Percentiles rank a stretch among this genome's conserved stretches.
phyloP scores from a whole-genome alignment of 2,329 filamentous ascomycete species.

The Aureobasidium sp. region DNA sequence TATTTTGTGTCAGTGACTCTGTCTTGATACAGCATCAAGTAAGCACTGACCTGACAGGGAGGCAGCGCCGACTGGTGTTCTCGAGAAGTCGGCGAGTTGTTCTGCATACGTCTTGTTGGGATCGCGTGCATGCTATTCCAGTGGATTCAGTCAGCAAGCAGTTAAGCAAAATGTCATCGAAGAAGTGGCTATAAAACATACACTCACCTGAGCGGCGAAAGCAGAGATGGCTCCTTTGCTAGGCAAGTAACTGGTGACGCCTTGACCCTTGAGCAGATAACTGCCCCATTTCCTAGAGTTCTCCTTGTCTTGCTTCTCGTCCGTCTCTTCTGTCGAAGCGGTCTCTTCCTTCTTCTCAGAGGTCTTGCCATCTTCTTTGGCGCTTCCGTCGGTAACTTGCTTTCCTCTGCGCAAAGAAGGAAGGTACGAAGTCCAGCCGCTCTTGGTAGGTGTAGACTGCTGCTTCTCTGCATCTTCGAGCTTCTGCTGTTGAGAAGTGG shows the following conservation, averaged over 20 bases:
- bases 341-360: slow-evolving; percentile 11
- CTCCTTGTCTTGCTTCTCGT: slow-evolving; percentile 23
- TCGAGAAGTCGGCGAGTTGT: slow-evolving; percentile 41
- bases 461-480: background rate
- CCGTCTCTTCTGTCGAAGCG: slow-evolving; percentile 17
- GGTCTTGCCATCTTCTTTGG: background rate
- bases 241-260: slow-evolving; percentile 33
- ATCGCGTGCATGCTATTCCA: slow-evolving; percentile 33
- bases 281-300: slow-evolving; percentile 32
- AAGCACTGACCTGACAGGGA: slow-evolving; percentile 29
- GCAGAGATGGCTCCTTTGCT: slow-evolving; percentile 33
- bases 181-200: background rate
- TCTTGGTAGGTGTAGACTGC: slow-evolving; percentile 7
- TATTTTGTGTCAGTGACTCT: slow-evolving; percentile 14
- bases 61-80: slow-evolving; percentile 42
- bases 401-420: slow-evolving; percentile 15
- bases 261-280: too few species aligned
- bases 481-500: background rate
- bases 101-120: slow-evolving; percentile 40
- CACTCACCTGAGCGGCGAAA: slow-evolving; percentile 32
- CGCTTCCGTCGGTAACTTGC: slow-evolving; percentile 14
- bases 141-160: background rate
- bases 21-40: too few species aligned
- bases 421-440: slow-evolving; percentile 14
- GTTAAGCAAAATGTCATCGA: background rate